A percentile compares a stretch with the other conserved stretches of the same genome.
phyloP scores from a whole-genome alignment of 2,329 filamentous ascomycete species.

The Paecilomyces sp. region DNA sequence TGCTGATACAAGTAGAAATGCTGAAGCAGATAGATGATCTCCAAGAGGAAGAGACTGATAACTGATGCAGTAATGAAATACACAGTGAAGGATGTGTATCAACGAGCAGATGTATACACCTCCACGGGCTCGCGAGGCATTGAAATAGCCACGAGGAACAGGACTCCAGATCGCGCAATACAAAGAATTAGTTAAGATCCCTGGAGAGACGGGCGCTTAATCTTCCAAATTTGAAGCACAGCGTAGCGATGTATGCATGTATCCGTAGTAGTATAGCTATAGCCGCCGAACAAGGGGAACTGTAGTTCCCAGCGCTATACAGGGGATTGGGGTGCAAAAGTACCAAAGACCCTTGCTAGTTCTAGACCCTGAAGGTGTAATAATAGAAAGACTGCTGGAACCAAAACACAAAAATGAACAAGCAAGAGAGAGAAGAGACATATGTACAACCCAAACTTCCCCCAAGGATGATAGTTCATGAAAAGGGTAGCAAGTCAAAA shows the following conservation, averaged over 20 bases:
- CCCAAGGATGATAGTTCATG: background rate
- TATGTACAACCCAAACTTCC: background rate
- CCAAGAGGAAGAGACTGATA: background rate
- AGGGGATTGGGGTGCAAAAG: background rate
- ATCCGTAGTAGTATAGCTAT: background rate
- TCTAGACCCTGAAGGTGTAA: background rate
- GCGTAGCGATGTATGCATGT: background rate
- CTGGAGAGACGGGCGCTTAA: background rate
- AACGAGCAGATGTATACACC: background rate
- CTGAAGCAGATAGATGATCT: background rate
- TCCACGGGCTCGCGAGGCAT: background rate
- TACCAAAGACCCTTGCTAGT: background rate
- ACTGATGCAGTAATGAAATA: background rate
- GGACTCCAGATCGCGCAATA: background rate
- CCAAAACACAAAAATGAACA: background rate
- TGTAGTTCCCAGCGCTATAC: background rate
- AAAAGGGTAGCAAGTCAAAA: background rate
- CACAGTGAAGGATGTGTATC: background rate
- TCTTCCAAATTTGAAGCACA: background rate
- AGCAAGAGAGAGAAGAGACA: background rate
- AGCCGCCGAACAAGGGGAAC: background rate
- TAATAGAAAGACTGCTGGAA: background rate
- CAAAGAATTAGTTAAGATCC: background rate
- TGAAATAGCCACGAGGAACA: background rate
- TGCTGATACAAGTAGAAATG: background rate